A percentile compares a stretch with the other conserved stretches of the same genome.
phyloP scores from a whole-genome alignment of 2,329 filamentous ascomycete genomes.

The Trichoderma aggressivum region DNA sequence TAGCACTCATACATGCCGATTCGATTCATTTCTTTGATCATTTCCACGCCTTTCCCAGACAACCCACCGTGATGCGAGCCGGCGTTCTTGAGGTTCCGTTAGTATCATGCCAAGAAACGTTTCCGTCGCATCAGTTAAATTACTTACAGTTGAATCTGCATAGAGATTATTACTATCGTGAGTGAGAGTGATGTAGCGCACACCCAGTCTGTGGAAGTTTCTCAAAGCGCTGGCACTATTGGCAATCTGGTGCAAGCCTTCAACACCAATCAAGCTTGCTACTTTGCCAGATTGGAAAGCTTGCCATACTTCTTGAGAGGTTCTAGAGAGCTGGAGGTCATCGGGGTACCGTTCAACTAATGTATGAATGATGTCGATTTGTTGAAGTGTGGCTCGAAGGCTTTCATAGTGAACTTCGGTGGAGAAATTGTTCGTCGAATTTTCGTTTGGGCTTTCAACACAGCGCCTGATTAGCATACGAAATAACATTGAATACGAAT shows the following conservation, averaged over 20 bases:
- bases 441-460: not conserved
- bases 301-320: slow-evolving; percentile 54
- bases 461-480: not conserved
- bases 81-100: not conserved
- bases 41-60: slow-evolving; percentile 13
- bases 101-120: not conserved
- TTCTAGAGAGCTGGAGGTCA: slow-evolving; percentile 60
- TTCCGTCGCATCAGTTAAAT: fast-evolving
- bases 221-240: slow-evolving; percentile 72
- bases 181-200: slow-evolving; percentile 77
- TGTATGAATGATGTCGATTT: slow-evolving; percentile 65
- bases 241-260: slow-evolving; percentile 84
- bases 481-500: slow-evolving; percentile 22
- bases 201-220: slow-evolving; percentile 68
- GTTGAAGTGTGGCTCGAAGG: slow-evolving; percentile 59
- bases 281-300: slow-evolving; percentile 57
- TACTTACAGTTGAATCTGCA: slow-evolving; percentile 17
- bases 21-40: slow-evolving; percentile 21
- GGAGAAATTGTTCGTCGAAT: not conserved
- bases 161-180: slow-evolving; percentile 54
- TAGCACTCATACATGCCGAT: slow-evolving; percentile 17
- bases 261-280: slow-evolving; percentile 71
- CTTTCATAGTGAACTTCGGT: not conserved
- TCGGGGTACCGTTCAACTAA: slow-evolving; percentile 58
- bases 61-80: slow-evolving; percentile 4